A percentile compares a stretch with the other conserved stretches of the same genome.
phyloP scores from a whole-genome alignment of 495 filamentous ascomycete genomes.

The Penicillium arizonense region DNA sequence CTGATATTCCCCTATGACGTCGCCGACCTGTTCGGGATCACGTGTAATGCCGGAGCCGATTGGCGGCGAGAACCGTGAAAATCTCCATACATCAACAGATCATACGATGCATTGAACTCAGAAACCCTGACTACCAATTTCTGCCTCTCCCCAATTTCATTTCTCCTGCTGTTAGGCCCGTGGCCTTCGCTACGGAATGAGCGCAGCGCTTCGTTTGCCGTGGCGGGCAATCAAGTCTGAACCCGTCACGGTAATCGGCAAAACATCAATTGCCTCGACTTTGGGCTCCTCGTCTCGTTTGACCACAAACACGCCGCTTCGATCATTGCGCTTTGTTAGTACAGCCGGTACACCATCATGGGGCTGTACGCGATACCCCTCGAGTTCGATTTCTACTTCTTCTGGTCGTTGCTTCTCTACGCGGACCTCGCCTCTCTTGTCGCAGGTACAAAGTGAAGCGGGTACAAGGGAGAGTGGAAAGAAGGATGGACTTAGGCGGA shows the following conservation, averaged over 20 bases:
- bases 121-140: neutral
- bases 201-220: slow-evolving; percentile 35
- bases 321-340: slow-evolving; percentile 1
- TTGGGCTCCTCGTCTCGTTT: slow-evolving; percentile 6
- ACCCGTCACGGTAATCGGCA: slow-evolving; percentile 29
- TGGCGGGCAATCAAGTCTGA: slow-evolving; percentile 36
- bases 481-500: slow-evolving; percentile 20
- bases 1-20: neutral
- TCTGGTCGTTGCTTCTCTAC: slow-evolving; percentile 15
- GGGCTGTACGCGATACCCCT: neutral
- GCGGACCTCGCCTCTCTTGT: slow-evolving; percentile 16
- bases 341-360: neutral
- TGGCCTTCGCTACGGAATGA: slow-evolving; percentile 32
- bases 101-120: slow-evolving; percentile 18
- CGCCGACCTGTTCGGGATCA: slow-evolving; percentile 15
- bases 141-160: neutral
- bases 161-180: neutral
- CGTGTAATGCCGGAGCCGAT: slow-evolving; percentile 22
- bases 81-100: slow-evolving; percentile 20
- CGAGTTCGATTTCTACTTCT: neutral
- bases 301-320: slow-evolving; percentile 1
- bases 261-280: slow-evolving; percentile 23
- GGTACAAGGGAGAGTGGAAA: no score
- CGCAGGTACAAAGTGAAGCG: neutral
- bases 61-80: slow-evolving; percentile 29